Evolutionary conservation across 2,329 filamentous ascomycete species (phyloP), one percentile per base, ranked within the genome.

Genomic region (Xylariaceae sp.): DNA sequence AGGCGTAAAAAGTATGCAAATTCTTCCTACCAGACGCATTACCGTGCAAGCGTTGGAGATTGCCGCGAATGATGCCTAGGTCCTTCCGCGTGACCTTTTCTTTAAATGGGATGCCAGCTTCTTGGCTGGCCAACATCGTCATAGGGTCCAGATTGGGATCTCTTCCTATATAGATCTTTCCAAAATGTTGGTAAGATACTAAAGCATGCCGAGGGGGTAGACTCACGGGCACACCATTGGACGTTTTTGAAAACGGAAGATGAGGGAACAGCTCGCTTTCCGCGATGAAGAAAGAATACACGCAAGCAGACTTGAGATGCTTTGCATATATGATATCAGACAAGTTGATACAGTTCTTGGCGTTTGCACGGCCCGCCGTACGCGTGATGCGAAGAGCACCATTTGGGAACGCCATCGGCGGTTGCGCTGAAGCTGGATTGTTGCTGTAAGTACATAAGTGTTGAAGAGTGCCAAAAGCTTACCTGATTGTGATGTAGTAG

Each of bases 351-450:
- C 63, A 64, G 38, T 65, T 65, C 39, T 60, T 62, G 10, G 57
- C 45, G 5, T 50, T n/a, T 19, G 22, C 31, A 43, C 63, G 54
- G 2, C 63, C 62, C 0, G 57, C 53, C 3, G 63, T 64, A n/a
- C 62, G 59, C 9, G 61, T 65, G 28, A 65, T 64, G 13, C 63
- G 59, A 16, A 65, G 45, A 2, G 55, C 63, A 13, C 63, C 63
- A 28, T 59, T 51, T 13, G 59, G 53, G 44, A 58, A 65, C 19
- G 51, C 42, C 57, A 64, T 56, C 33, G 34, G 12, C 11, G 42
- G 3, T 12, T 28, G 45, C 10, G 33, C 17, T n/a, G 33, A 12
- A 39, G 31, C 53, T 53, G 13, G 42, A 50, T 22, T 28, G 22
- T 28, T 28, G 22, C 22, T 28, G 22, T 28, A 7, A 28, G 22